Conservation (phyloP, 805 yeast species). For the Dipodascopsis tothii region DNA sequence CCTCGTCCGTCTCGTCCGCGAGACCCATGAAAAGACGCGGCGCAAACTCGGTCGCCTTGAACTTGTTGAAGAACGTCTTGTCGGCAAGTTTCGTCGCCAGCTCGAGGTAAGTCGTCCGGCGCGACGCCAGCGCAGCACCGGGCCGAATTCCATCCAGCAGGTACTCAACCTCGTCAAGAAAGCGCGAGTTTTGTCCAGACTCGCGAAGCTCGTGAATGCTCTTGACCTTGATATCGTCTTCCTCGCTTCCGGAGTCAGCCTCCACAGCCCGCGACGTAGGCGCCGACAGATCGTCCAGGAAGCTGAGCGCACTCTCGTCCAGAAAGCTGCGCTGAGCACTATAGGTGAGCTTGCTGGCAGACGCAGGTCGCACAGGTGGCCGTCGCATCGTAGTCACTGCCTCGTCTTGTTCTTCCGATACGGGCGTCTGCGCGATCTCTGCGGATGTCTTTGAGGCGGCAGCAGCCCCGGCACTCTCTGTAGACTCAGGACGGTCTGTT, state of each 20-base stretch:
- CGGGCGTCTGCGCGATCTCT: too few species aligned
- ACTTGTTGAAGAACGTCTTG: slow-evolving; percentile 9
- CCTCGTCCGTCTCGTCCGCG: neutral
- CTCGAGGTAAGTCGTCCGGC: slow-evolving; percentile 13
- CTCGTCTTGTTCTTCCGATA: too few species aligned
- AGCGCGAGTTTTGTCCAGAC: slow-evolving; percentile 22
- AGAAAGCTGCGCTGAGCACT: slow-evolving; percentile 16
- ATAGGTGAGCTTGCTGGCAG: slow-evolving; percentile 9
- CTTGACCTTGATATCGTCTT: slow-evolving; percentile 5
- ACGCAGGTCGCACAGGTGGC: neutral
- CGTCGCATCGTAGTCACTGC: too few species aligned
- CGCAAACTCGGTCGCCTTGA: slow-evolving; percentile 15
- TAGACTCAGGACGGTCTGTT: too few species aligned
- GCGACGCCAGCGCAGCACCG: slow-evolving; percentile 4
- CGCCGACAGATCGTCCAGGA: neutral
- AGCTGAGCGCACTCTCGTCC: slow-evolving; percentile 4
- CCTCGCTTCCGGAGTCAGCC: slow-evolving; percentile 1
- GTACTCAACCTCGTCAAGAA: slow-evolving; percentile 24
- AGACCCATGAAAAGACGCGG: slow-evolving; percentile 6
- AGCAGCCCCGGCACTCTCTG: too few species aligned
- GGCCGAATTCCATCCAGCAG: slow-evolving; percentile 19
- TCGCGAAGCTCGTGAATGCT: slow-evolving; percentile 24
- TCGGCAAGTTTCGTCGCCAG: slow-evolving; percentile 16
- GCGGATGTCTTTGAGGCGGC: too few species aligned
- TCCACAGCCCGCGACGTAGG: neutral